phyloP scores from a whole-genome alignment of 345 rosid genomes.

The Corchorus olitorius region DNA sequence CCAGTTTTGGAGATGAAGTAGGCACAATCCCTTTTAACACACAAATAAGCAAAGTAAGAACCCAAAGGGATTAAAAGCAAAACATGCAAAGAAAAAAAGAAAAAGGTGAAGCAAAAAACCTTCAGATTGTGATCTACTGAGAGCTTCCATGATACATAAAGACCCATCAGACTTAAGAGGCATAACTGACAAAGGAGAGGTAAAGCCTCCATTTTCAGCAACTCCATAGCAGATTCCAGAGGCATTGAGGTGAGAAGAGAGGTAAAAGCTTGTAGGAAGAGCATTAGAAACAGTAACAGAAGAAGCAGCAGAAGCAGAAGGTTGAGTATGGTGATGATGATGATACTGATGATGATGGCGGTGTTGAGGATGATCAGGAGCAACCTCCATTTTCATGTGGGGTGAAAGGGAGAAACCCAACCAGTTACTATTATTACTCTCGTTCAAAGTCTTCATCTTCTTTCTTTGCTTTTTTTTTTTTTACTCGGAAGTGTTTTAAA shows the following conservation, averaged over 20 bases:
- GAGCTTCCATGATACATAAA: constrained; percentile 78
- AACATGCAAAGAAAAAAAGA: neutral
- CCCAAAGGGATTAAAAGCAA: neutral
- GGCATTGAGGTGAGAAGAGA: constrained; percentile 36
- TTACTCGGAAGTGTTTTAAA: constrained; percentile 13
- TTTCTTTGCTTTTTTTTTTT: constrained; percentile 14
- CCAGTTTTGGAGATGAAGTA: constrained; percentile 65
- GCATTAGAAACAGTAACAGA: constrained; percentile 26
- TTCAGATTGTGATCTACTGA: constrained; percentile 59
- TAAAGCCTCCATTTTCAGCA: constrained; percentile 44
- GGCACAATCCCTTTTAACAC: constrained; percentile 41
- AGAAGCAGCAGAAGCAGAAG: constrained; percentile 15
- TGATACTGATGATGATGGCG: constrained; percentile 34
- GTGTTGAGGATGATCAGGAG: constrained; percentile 36
- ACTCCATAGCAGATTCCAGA: constrained; percentile 46
- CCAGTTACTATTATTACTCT: constrained; percentile 51
- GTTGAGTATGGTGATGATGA: constrained; percentile 21
- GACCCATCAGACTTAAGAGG: constrained; percentile 85
- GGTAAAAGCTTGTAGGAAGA: constrained; percentile 45
- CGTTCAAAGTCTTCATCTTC: constrained; percentile 51
- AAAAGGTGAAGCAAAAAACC: constrained; percentile 32
- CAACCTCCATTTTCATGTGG: constrained; percentile 68
- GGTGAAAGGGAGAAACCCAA: constrained; percentile 78
- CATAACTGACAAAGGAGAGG: constrained; percentile 66
- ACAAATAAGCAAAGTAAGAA: neutral